Conservation (phyloP, 345 rosid genomes). For the Eucalyptus rudis region DNA sequence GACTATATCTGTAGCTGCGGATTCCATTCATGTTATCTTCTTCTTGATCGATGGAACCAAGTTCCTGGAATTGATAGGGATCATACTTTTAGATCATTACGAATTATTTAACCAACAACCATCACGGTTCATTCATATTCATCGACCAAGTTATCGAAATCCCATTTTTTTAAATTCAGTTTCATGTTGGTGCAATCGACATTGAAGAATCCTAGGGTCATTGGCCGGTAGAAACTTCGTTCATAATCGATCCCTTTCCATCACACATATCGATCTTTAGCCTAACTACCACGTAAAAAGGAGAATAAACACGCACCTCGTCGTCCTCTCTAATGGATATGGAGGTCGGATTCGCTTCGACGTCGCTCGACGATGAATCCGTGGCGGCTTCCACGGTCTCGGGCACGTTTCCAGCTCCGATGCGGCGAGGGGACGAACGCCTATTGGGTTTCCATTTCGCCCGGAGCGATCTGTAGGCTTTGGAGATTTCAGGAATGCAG, state of each 20-base stretch:
- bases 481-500: constrained; percentile 1
- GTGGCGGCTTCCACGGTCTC: not conserved
- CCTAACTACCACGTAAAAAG: not conserved
- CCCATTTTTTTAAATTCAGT: not conserved
- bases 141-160: not conserved
- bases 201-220: not conserved
- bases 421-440: not conserved
- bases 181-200: not conserved
- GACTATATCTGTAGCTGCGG: not conserved
- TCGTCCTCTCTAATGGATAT: not conserved
- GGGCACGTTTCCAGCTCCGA: not conserved
- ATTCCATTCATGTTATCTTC: not conserved
- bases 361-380: not conserved
- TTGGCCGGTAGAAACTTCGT: not conserved
- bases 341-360: not conserved
- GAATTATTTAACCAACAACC: not conserved
- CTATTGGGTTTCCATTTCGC: not conserved
- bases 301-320: not conserved
- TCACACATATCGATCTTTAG: not conserved
- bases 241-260: not conserved
- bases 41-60: not conserved
- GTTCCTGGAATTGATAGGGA: not conserved
- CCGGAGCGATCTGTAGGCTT: not conserved
- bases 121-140: not conserved
- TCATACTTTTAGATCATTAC: not conserved